Base-by-base conservation (phyloP, 2,329 filamentous ascomycete genomes). In the Chrysoporthe austroafricana region DNA sequence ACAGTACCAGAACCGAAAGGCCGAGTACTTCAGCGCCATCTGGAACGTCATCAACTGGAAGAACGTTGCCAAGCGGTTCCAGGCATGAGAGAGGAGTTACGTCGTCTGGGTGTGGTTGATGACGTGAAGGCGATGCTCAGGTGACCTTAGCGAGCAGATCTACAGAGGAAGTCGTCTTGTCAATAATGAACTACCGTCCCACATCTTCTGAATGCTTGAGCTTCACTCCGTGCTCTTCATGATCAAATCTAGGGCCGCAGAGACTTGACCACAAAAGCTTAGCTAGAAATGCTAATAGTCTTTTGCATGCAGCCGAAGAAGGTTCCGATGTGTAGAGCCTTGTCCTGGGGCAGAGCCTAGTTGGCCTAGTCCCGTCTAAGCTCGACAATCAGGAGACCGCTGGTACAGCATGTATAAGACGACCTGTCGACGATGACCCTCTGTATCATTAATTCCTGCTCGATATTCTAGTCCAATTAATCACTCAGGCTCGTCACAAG, bases 41-140 rank as follows among this genome's bases (percentile, higher is more conserved):
- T 97, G 94, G 94, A 92, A 97, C 73, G 94, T 97, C 62, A 84
- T 97, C 80, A 97, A 97, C 89, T 97, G 94, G 94, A 93, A 94
- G 87, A 88, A 91, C 43, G 94, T 93, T 57, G 90, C 92, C 79
- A 88, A 90, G 85, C 88, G 93, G 72, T 93, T 93, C 76, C 50
- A 57, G 52, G 62, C 62, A n/a, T 64, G 21, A 64, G 79, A 3
- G 8, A 16, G n/a, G 4, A 21, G 4, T 3, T 14, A 34, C 83
- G 74, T 32, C 50, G 14, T 54, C 26, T 16, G 8, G 26, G 26
- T 13, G 21, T 14, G 21, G 14, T 54, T 11, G 50, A 50, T 43
- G 39, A 36, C 66, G 16, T 46, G 56, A 1, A 42, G 21, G 8
- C n/a, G 39, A 21, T 18, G 13, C 3, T 14, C 16, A 32, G 42